Evolutionary conservation across 2,329 filamentous ascomycete species (phyloP).

Genomic region (Cladophialophora yegresii): DNA sequence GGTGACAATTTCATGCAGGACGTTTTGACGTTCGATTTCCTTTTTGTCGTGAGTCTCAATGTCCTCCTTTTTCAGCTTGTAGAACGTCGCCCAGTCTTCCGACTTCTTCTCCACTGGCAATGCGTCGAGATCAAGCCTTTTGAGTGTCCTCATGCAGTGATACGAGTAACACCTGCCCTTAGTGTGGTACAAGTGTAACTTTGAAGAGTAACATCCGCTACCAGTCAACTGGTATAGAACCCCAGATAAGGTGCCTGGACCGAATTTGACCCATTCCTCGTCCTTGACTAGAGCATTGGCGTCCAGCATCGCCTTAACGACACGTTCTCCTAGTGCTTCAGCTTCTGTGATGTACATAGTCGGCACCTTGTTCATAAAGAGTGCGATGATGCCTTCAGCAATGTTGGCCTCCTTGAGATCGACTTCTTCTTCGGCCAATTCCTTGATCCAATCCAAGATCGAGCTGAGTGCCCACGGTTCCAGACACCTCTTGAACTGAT

Average conservation of each 20-base stretch:
- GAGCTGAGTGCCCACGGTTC: constrained; percentile 93
- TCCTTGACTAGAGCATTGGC: constrained; percentile 78
- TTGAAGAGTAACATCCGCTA: constrained; percentile 84
- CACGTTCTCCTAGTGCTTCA: constrained; percentile 75
- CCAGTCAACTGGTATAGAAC: constrained; percentile 93
- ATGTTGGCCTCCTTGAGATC: constrained; percentile 84
- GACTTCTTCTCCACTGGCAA: constrained; percentile 68
- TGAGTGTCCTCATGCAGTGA: constrained; percentile 89
- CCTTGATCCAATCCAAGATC: constrained; percentile 82
- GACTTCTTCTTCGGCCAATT: constrained; percentile 86
- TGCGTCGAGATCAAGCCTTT: constrained; percentile 74
- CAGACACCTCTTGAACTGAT: constrained; percentile 78
- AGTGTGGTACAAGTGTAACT: constrained; percentile 66
- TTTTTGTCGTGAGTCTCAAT: constrained; percentile 73
- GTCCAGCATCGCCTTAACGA: constrained; percentile 77
- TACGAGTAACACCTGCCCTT: constrained; percentile 85
- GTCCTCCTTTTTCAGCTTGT: constrained; percentile 76
- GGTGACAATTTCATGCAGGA: constrained; percentile 90
- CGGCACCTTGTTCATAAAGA: constrained; percentile 93
- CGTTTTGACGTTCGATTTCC: constrained; percentile 90
- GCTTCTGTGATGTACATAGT: constrained; percentile 99
- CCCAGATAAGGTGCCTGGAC: constrained; percentile 75
- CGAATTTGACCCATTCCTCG: constrained; percentile 97
- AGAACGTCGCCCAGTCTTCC: constrained; percentile 88
- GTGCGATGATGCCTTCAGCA: constrained; percentile 79